Conservation (phyloP, 2,329 filamentous ascomycete species). For the Achaetomium macrosporum region DNA sequence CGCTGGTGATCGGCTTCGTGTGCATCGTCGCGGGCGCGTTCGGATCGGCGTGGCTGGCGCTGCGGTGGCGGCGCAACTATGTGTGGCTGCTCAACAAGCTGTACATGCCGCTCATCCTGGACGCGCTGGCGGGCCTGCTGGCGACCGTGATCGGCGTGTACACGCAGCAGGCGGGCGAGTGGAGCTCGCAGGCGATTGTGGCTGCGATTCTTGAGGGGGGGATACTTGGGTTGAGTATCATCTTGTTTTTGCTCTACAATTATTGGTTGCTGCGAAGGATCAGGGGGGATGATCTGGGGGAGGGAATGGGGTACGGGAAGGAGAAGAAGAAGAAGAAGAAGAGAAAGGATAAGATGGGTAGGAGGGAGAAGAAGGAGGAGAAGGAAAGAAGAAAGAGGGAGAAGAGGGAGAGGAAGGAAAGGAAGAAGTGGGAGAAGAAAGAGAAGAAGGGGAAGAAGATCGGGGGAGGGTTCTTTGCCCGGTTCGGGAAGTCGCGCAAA, state of each 20-base stretch:
- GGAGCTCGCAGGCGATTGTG: constrained; percentile 38
- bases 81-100: constrained; percentile 49
- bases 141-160: constrained; percentile 46
- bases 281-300: constrained; percentile 25
- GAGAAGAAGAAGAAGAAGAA: constrained; percentile 8
- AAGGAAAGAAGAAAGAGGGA: constrained; percentile 25
- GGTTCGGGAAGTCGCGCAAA: constrained; percentile 5
- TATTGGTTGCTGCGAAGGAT: constrained; percentile 29
- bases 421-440: constrained; percentile 3
- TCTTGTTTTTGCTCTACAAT: constrained; percentile 30
- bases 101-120: constrained; percentile 41
- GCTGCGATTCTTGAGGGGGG: constrained; percentile 35
- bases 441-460: background rate
- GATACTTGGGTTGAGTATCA: constrained; percentile 25
- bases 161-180: constrained; percentile 39
- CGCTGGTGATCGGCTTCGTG: constrained; percentile 37
- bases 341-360: background rate
- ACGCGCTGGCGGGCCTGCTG: constrained; percentile 45
- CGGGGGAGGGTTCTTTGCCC: background rate
- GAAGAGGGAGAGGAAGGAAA: constrained; percentile 19
- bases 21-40: constrained; percentile 37
- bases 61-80: constrained; percentile 42
- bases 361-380: background rate
- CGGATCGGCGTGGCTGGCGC: constrained; percentile 40
- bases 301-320: constrained; percentile 6